Evolutionary conservation across 1,284 basidiomycete species (phyloP).

Genomic region (Butyriboletus appendiculatus): DNA sequence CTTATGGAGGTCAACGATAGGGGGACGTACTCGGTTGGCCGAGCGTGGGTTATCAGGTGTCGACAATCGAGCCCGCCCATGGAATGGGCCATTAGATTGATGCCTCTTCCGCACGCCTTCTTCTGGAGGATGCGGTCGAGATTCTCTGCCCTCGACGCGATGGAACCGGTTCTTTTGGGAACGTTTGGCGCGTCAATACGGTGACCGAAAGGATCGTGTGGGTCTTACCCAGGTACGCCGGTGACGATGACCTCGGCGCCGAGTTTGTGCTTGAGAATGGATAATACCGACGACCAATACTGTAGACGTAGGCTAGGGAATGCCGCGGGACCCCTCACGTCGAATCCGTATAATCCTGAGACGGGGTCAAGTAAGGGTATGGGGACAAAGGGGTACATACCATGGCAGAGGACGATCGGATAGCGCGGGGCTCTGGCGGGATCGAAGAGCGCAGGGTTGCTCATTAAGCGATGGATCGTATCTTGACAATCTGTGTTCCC

Average conservation of each 20-base stretch:
- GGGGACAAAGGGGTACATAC: constrained; percentile 45
- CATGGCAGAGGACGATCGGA: constrained; percentile 95
- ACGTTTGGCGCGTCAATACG: neutral
- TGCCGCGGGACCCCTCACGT: constrained; percentile 75
- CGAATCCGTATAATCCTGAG: constrained; percentile 92
- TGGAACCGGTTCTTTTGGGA: constrained; percentile 80
- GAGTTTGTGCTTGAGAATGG: constrained; percentile 79
- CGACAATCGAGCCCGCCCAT: constrained; percentile 98
- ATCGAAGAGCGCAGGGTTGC: constrained; percentile 71
- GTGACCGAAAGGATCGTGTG: neutral
- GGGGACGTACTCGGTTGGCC: constrained; percentile 83
- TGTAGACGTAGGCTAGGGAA: constrained; percentile 85
- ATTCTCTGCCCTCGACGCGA: constrained; percentile 79
- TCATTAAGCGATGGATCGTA: constrained; percentile 72
- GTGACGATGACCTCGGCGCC: constrained; percentile 96
- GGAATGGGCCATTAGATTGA: constrained; percentile 96
- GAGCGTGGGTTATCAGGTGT: constrained; percentile 86
- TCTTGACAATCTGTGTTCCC: constrained; percentile 38
- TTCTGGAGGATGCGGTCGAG: constrained; percentile 76
- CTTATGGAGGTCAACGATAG: constrained; percentile 88
- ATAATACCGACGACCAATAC: constrained; percentile 93
- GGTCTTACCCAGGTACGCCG: constrained; percentile 83
- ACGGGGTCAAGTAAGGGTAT: constrained; percentile 9
- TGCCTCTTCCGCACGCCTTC: constrained; percentile 66
- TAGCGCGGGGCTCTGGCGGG: constrained; percentile 80